Evolutionary conservation across 306 rosid species (phyloP), one percentile per base, ranked within the genome.

Genomic region (Trifolium pratense): DNA sequence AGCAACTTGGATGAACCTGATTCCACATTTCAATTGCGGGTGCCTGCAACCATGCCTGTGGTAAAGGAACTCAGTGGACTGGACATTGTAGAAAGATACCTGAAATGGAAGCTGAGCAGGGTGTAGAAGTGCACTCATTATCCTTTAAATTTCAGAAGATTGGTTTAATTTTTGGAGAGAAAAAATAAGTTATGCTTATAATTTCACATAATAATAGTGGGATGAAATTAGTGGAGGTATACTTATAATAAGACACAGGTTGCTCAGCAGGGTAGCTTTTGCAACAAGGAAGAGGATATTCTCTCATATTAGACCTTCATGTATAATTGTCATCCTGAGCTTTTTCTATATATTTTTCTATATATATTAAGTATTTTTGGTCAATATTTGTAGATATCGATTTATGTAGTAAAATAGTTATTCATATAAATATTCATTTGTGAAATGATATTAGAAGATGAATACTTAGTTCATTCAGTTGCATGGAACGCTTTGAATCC

Each of bases 21-120:
- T 57, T 61, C 84, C 17, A 45, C 56, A 49, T 88, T 94, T 84
- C 79, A 89, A 26, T 80, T 91, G 85, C 85, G 73, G 49, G 95
- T 91, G 66, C 99, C 99, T 2, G 99, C 99, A 46, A 89, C 85
- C 71, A 80, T 89, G 97, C 90, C 95, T 36, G 91, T 91, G 75
- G 95, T 94, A 26, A 94, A 94, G 78, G 87, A 83, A 83, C 86
- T 84, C 45, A 83, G 86, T 66, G 97, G 99, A 31, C 85, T 89
- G 6, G 87, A 94, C 73, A 23, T 64, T 68, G 97, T 94, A 37
- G 86, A 94, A 76, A 86, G 66, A 77, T 94, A 85, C 89, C 78
- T 94, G 86, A 80, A 91, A 77, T 88, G 94, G 96, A 81, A 56
- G 78, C 64, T 83, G 80, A 43, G 83, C 46, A 71, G 0, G 25